Evolutionary conservation across 495 filamentous ascomycete species (phyloP), one percentile per base, ranked within the genome.

Genomic region (Hypoxylon perforatum): DNA sequence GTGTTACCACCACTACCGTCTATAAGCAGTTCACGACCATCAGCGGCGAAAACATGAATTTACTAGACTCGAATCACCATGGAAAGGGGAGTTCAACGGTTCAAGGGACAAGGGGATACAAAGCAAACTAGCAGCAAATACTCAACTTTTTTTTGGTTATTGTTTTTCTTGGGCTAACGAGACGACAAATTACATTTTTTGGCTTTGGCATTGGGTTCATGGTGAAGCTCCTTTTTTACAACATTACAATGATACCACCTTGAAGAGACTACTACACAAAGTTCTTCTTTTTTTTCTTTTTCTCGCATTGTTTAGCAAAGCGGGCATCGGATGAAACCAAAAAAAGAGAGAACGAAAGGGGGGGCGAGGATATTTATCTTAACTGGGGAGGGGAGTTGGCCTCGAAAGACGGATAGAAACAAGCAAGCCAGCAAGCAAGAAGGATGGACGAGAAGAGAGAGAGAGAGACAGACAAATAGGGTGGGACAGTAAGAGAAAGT

Each of bases 21-120:
- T 58, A 67, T 67, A 67, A 39, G 64, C 44, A 56, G 56, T 55
- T 57, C 52, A 54, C 51, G 57, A 49, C 7, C 61, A 57, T 39
- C 66, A 44, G 41, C 41, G 11, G n/a, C 3, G 18, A 48, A 52
- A 61, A 56, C n/a, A 46, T 47, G 44, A 51, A 60, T 69, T 69
- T 23, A 30, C 45, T 50, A 50, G 2, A 50, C 55, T 50, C 44
- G 30, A 54, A 54, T 23, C 17, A 57, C 47, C 66, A 64, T 63
- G 66, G 61, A 59, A 65, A 57, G 57, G 61, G 66, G 61, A 65
- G 61, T 69, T 69, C 44, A 65, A 10, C 49, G 33, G 33, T 15
- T n/a, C 10, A 15, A 54, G 51, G 36, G 11, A 53, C 19, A 17
- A n/a, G 54, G 28, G 8, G 17, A 19, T 18, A 44, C 41, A 10